Conservation (phyloP, 106 monocot species). For the Ottelia alismoides region DNA sequence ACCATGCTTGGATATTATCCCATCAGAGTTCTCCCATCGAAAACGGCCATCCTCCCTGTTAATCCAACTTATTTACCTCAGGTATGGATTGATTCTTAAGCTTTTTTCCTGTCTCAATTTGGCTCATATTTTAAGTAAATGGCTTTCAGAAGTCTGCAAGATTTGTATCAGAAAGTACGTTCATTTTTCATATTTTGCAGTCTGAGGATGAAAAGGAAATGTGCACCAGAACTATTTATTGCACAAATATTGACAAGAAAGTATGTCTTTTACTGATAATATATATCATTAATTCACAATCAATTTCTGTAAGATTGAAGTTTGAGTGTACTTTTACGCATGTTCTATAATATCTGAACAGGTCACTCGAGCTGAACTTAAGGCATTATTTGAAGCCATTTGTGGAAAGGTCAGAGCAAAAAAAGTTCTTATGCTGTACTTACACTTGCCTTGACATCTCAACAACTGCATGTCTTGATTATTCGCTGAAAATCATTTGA, state of each 20-base stretch:
- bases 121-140: too few relatives aligned
- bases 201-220: slow-evolving; percentile 33
- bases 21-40: too few relatives aligned
- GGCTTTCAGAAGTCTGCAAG: too few relatives aligned
- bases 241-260: slow-evolving; percentile 46
- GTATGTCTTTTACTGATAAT: slow-evolving; percentile 3
- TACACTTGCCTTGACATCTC: background rate
- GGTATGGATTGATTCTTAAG: slow-evolving; percentile 23
- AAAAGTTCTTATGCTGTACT: background rate
- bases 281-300: background rate
- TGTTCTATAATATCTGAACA: slow-evolving; percentile 6
- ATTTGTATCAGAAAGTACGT: background rate
- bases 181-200: slow-evolving; percentile 4
- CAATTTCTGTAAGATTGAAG: too few relatives aligned
- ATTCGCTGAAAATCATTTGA: background rate
- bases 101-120: too few relatives aligned
- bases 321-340: too few relatives aligned
- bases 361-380: slow-evolving; percentile 26
- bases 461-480: background rate
- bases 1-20: slow-evolving; percentile 48
- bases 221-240: slow-evolving; percentile 30
- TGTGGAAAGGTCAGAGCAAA: slow-evolving; percentile 32
- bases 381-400: slow-evolving; percentile 21
- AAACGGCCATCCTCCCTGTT: slow-evolving; percentile 69
- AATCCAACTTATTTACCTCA: slow-evolving; percentile 71